phyloP scores from a whole-genome alignment of 495 filamentous ascomycete species.

The Trichoderma erinaceum region DNA sequence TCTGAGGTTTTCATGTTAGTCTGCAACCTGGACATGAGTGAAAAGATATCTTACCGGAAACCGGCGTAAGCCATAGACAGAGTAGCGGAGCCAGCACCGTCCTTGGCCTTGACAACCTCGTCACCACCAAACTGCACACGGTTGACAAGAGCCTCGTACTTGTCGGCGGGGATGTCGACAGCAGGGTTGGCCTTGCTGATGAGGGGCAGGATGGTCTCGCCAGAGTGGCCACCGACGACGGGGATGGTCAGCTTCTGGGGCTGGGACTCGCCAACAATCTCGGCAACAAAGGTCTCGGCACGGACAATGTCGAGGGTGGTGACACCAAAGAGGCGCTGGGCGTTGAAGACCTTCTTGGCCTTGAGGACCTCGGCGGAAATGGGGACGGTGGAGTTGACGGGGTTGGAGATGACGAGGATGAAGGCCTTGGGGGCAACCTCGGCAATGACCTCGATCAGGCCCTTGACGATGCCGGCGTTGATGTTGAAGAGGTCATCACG shows the following conservation, averaged over 20 bases:
- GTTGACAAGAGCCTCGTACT: slow-evolving; percentile 79
- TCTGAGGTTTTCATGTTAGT: slow-evolving; percentile 41
- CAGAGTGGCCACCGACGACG: slow-evolving; percentile 94
- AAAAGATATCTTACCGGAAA: slow-evolving; percentile 56
- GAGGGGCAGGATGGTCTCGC: slow-evolving; percentile 94
- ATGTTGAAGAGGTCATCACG: slow-evolving; percentile 99
- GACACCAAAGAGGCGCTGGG: slow-evolving; percentile 92
- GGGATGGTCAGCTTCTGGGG: slow-evolving; percentile 77
- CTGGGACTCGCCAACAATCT: slow-evolving; percentile 72
- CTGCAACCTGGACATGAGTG: neutral
- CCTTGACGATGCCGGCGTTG: slow-evolving; percentile 91
- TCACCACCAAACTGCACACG: slow-evolving; percentile 98
- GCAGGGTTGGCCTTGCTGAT: slow-evolving; percentile 83
- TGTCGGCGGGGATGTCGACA: slow-evolving; percentile 76
- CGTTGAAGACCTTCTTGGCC: slow-evolving; percentile 83
- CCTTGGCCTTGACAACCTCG: slow-evolving; percentile 97
- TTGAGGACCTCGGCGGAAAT: slow-evolving; percentile 96
- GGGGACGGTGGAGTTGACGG: slow-evolving; percentile 97
- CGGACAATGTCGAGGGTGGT: slow-evolving; percentile 97
- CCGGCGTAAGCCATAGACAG: slow-evolving; percentile 97
- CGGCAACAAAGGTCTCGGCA: slow-evolving; percentile 91
- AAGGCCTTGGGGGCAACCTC: slow-evolving; percentile 85
- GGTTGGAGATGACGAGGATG: slow-evolving; percentile 96
- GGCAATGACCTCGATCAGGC: slow-evolving; percentile 76
- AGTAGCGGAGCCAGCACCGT: slow-evolving; percentile 89